A percentile compares a stretch with the other conserved stretches of the same genome.
These are phyloP conservation scores for Fusarium armeniacum DNA, from an alignment of 2,329 filamentous ascomycete genomes.

Conservation along the genomic window DNA sequence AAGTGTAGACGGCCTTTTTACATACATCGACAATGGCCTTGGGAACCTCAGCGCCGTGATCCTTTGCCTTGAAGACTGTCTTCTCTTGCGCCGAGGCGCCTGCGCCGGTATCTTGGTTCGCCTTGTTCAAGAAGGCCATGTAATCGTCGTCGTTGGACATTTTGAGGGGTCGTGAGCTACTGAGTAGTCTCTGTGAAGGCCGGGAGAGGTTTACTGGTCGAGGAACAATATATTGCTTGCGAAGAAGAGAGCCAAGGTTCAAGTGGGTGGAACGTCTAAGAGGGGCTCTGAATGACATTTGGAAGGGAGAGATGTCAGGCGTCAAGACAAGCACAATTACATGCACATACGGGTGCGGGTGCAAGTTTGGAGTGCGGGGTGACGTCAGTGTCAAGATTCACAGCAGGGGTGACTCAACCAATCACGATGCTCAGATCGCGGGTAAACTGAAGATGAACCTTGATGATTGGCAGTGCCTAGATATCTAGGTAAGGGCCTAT, in stretches of 20 bases:
- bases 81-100: constrained; percentile 37
- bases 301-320: constrained; percentile 24
- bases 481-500: background rate
- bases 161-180: constrained; percentile 45
- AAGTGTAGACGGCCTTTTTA: constrained; percentile 76
- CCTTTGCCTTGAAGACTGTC: constrained; percentile 65
- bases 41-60: constrained; percentile 72
- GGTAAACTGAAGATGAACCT: background rate
- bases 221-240: background rate
- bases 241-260: constrained; percentile 9
- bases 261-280: constrained; percentile 22
- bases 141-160: constrained; percentile 88
- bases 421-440: constrained; percentile 8
- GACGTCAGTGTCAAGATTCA: constrained; percentile 49
- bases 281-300: constrained; percentile 40
- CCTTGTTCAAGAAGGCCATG: constrained; percentile 86
- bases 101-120: constrained; percentile 77
- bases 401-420: constrained; percentile 12
- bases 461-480: background rate
- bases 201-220: constrained; percentile 3
- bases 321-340: constrained; percentile 28
- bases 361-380: constrained; percentile 48
- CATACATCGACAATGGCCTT: constrained; percentile 64
- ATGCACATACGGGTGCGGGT: constrained; percentile 32
- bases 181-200: constrained; percentile 36